Evolutionary conservation across 441 rosid genomes (phyloP), one percentile per base, ranked within the genome.

Genomic region (Pelargonium fulgidum): DNA sequence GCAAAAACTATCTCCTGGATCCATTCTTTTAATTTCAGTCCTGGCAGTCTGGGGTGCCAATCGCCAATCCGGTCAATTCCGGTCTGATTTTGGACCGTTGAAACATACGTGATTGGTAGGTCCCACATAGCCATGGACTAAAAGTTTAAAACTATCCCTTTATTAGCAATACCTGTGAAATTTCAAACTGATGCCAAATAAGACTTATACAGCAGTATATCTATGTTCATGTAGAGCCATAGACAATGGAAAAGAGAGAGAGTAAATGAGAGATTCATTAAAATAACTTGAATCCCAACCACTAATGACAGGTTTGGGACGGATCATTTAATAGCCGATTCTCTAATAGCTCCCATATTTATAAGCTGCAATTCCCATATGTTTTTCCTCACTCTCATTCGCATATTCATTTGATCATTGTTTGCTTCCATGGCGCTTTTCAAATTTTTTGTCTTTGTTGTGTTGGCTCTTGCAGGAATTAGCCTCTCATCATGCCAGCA

Each of bases 341-440:
- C 64, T 65, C 59, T 73, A 7, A 54, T 66, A 22, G 45, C 33
- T 67, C 41, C 20, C 44, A n/a, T 77, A 68, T 80, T 76, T 81
- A 76, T 70, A 73, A 67, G 66, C 66, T 62, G 1, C 69, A 63
- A 0, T 22, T 19, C 65, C 12, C 0, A 19, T 71, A 62, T 16
- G 14, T 69, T 13, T 11, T 17, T 66, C 14, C 72, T 26, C 74
- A 22, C 64, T 67, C 14, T 13, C 33, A 26, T 26, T 26, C 33
- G 33, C 33, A 26, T 26, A 26, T 26, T 26, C 33, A 3, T 3
- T 26, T 10, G 16, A n/a, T 9, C 44, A 33, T 10, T 11, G 54
- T 17, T 48, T 3, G 58, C 73, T 63, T 71, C 81, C 69, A 84
- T 85, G 89, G 87, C 81, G 44, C 39, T 69, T 36, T 65, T 14